These are phyloP conservation scores for Pulicaria dysenterica DNA, from an alignment of 129 eudicot genomes.

Conservation along the genomic window DNA sequence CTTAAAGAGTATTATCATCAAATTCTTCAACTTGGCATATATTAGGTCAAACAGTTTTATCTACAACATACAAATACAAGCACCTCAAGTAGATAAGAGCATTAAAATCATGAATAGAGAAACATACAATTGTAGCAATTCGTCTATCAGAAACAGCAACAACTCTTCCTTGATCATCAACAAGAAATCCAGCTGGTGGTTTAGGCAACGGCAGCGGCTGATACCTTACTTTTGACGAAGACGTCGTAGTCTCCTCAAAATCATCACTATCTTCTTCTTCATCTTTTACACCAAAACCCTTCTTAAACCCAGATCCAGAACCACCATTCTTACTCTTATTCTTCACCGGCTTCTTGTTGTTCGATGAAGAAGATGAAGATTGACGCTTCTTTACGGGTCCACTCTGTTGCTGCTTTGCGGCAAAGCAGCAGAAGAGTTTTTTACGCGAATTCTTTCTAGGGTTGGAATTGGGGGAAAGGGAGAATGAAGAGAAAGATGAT, in stretches of 20 bases:
- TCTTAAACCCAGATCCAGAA: conserved; percentile 31
- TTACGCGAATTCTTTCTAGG: conserved; percentile 24
- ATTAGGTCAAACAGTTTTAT: not conserved
- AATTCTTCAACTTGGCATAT: not conserved
- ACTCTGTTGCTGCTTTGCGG: conserved; percentile 40
- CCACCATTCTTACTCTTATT: conserved; percentile 29
- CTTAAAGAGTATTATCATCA: not conserved
- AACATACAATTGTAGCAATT: conserved; percentile 70
- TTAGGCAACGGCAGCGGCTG: conserved; percentile 72
- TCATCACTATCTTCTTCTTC: conserved; percentile 28
- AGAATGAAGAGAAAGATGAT: conserved; percentile 17
- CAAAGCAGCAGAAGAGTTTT: conserved; percentile 29
- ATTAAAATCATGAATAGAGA: not conserved
- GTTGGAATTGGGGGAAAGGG: conserved; percentile 33
- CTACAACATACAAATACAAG: not conserved
- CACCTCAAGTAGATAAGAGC: not conserved
- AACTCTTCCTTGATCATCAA: conserved; percentile 82
- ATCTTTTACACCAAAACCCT: conserved; percentile 34
- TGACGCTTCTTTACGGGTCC: conserved; percentile 46
- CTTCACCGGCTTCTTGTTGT: conserved; percentile 25
- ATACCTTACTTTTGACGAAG: conserved; percentile 34
- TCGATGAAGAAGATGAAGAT: not conserved
- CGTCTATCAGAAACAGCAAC: conserved; percentile 73
- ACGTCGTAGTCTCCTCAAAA: conserved; percentile 23
- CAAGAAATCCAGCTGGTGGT: conserved; percentile 93